A percentile compares a stretch with the other conserved stretches of the same genome.
Conservation (phyloP, 495 filamentous ascomycete species). For the Tetracladium setigerum region DNA sequence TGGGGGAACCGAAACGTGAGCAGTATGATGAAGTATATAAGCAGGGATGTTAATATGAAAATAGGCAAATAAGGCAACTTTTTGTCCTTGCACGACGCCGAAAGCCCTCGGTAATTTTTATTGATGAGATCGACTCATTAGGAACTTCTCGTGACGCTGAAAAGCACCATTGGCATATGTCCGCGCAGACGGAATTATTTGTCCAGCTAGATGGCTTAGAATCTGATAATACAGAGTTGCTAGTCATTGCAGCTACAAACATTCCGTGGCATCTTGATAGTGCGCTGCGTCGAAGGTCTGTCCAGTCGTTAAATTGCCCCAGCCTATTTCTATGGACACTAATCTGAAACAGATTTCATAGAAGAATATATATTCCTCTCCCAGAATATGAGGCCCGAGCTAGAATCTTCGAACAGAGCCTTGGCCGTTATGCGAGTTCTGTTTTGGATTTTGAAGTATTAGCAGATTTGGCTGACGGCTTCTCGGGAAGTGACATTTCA, state of each 20-base stretch:
- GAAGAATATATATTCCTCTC: slow-evolving; percentile 96
- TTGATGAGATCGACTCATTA: slow-evolving; percentile 97
- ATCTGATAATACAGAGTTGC: too few relatives aligned
- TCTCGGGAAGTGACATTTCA: too few relatives aligned
- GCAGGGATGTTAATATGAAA: too few relatives aligned
- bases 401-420: slow-evolving; percentile 81
- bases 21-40: too few relatives aligned
- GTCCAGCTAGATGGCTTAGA: slow-evolving; percentile 1
- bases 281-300: slow-evolving; percentile 91
- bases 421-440: too few relatives aligned
- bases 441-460: too few relatives aligned
- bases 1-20: slow-evolving; percentile 97
- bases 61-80: slow-evolving; percentile 99
- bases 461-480: too few relatives aligned
- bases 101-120: slow-evolving; percentile 97
- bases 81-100: slow-evolving; percentile 99
- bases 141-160: slow-evolving; percentile 98
- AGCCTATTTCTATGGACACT: too few relatives aligned
- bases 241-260: slow-evolving; percentile 98
- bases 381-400: slow-evolving; percentile 84
- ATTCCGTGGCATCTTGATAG: slow-evolving; percentile 97
- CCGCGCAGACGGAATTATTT: slow-evolving; percentile 99
- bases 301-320: slow-evolving; percentile 97
- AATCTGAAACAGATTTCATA: too few relatives aligned
- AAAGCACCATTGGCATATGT: slow-evolving; percentile 99